These are phyloP conservation scores for Daldinia concentrica DNA, from an alignment of 495 filamentous ascomycete genomes.

Conservation along the genomic window DNA sequence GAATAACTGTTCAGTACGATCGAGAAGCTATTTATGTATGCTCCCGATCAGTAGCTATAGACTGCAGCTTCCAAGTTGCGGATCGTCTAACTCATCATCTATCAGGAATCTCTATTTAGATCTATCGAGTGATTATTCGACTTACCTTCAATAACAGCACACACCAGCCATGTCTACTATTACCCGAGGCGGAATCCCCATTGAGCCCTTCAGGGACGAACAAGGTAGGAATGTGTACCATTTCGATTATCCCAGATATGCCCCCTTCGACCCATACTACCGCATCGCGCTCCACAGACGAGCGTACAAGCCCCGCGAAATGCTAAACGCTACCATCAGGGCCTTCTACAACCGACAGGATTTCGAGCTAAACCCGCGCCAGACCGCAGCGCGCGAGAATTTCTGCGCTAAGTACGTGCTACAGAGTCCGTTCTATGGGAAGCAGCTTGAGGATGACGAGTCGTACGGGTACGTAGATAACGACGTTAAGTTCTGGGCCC, in stretches of 20 bases:
- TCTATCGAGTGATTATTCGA: neutral
- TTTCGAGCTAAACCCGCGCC: neutral
- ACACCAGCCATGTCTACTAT: neutral
- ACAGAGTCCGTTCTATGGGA: neutral
- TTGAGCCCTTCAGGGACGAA: neutral
- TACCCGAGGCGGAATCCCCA: neutral
- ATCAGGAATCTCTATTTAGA: neutral
- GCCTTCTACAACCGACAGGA: constrained; percentile 16
- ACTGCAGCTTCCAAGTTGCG: no score
- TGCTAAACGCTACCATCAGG: constrained; percentile 25
- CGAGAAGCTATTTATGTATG: neutral
- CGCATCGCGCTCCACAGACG: neutral
- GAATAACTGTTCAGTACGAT: neutral
- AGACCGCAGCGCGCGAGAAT: neutral
- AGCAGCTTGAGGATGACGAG: neutral
- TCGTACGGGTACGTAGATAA: neutral
- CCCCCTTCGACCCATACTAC: constrained; percentile 19
- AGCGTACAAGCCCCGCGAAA: constrained; percentile 13
- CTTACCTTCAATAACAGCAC: neutral
- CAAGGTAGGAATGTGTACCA: neutral
- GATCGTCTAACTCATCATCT: no score
- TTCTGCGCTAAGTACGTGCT: neutral
- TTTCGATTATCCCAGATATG: constrained; percentile 1
- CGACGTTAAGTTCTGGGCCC: neutral
- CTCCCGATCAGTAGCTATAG: no score